These are phyloP conservation scores for Ostreobium quekettii DNA, from an alignment of 139 green algal species.

Conservation along the genomic window DNA sequence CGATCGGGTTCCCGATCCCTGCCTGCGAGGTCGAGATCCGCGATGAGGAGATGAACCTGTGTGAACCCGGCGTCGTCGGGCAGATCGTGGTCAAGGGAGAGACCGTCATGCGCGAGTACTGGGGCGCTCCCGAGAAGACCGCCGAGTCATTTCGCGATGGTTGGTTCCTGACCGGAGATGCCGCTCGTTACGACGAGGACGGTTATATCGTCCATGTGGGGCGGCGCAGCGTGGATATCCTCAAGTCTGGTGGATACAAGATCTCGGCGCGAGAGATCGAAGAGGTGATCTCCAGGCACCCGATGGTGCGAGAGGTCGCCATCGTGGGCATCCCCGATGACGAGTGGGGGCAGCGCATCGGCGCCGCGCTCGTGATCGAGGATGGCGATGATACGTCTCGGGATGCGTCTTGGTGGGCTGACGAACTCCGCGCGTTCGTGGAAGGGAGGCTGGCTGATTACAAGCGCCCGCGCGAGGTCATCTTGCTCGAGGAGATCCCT, in stretches of 20 bases:
- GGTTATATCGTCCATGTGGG: conserved; percentile 76
- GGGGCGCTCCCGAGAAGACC: conserved; percentile 61
- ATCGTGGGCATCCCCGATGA: conserved; percentile 79
- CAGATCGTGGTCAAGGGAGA: conserved; percentile 66
- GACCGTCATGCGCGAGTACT: conserved; percentile 86
- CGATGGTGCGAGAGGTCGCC: conserved; percentile 55
- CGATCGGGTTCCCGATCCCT: too few relatives aligned
- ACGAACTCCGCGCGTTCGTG: conserved; percentile 9
- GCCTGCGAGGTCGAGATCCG: too few relatives aligned
- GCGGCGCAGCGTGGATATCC: conserved; percentile 82
- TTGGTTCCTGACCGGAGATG: conserved; percentile 83
- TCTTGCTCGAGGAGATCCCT: conserved; percentile 53
- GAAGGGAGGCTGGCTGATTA: conserved; percentile 47
- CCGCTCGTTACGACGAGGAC: conserved; percentile 24
- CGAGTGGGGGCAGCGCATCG: conserved; percentile 60
- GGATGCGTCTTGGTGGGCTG: too few relatives aligned
- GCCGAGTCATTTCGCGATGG: conserved; percentile 66
- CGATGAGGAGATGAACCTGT: too few relatives aligned
- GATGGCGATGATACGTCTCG: background rate
- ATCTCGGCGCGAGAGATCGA: conserved; percentile 78
- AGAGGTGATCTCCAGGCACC: conserved; percentile 61
- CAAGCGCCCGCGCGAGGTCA: conserved; percentile 52
- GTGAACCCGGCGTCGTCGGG: too few relatives aligned
- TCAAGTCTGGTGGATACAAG: conserved; percentile 92
- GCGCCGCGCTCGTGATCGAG: conserved; percentile 36